These are phyloP conservation scores for Pisolithus marmoratus DNA, from an alignment of 768 basidiomycete species.

Conservation along the genomic window DNA sequence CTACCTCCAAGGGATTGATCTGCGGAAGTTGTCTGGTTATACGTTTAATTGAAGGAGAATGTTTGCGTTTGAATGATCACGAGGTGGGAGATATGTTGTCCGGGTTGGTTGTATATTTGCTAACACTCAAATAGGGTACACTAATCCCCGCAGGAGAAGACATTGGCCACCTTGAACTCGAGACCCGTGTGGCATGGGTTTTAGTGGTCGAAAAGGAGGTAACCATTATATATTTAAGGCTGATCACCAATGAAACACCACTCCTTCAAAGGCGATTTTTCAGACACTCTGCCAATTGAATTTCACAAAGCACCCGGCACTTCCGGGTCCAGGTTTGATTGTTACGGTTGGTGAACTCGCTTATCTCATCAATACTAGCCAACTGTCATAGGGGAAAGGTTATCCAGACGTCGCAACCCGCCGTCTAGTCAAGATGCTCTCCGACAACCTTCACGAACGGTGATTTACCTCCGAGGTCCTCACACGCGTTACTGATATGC, in stretches of 20 bases:
- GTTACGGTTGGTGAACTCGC: slow-evolving; percentile 54
- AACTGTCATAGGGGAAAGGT: slow-evolving; percentile 74
- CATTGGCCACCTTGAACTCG: slow-evolving; percentile 55
- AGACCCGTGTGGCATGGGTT: slow-evolving; percentile 63
- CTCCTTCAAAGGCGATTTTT: slow-evolving; percentile 73
- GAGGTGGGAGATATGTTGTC: slow-evolving; percentile 40
- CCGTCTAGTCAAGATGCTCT: slow-evolving; percentile 70
- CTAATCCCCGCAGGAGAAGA: slow-evolving; percentile 77
- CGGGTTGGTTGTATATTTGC: not conserved
- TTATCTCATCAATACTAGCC: not conserved
- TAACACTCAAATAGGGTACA: slow-evolving; percentile 44
- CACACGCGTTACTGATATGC: not conserved
- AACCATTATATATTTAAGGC: slow-evolving; percentile 1
- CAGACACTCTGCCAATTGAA: slow-evolving; percentile 67
- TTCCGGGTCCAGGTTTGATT: slow-evolving; percentile 64
- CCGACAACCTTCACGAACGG: slow-evolving; percentile 50
- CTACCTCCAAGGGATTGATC: slow-evolving; percentile 84
- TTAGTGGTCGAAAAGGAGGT: slow-evolving; percentile 95
- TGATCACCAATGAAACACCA: not conserved
- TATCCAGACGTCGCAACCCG: slow-evolving; percentile 94
- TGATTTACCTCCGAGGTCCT: not conserved
- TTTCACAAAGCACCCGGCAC: slow-evolving; percentile 41
- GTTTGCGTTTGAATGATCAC: slow-evolving; percentile 43
- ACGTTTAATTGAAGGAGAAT: slow-evolving; percentile 50
- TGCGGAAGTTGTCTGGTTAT: slow-evolving; percentile 62